phyloP scores from a whole-genome alignment of 2,329 filamentous ascomycete genomes.

The Fusarium sp. region DNA sequence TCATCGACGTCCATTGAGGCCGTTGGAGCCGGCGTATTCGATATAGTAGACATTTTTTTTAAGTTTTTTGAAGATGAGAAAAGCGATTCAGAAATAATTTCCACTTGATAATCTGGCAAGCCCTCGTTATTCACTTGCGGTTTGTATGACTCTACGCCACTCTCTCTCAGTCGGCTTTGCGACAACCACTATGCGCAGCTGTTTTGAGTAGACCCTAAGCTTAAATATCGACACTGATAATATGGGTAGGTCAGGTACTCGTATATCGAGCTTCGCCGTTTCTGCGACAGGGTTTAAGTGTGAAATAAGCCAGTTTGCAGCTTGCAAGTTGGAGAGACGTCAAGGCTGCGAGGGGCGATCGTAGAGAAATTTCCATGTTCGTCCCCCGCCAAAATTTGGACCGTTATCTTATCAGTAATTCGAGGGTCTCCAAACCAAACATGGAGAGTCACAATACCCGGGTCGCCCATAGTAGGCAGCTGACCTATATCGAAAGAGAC shows the following conservation, averaged over 20 bases:
- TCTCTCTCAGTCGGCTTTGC: conserved; percentile 20
- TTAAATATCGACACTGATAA: background rate
- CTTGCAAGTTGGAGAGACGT: background rate
- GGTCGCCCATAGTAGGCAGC: too few species aligned
- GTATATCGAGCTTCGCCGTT: background rate
- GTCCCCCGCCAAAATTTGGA: conserved; percentile 42
- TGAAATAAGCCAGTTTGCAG: background rate
- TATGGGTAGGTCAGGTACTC: background rate
- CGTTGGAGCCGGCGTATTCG: conserved; percentile 21
- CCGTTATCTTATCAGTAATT: conserved; percentile 39
- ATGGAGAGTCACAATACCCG: background rate
- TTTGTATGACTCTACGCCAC: conserved; percentile 9
- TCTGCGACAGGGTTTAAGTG: background rate
- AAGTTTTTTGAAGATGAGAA: background rate
- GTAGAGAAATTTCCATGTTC: conserved; percentile 40
- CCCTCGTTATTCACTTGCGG: background rate
- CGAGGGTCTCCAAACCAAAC: background rate
- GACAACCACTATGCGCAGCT: conserved; percentile 12
- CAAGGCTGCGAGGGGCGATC: conserved; percentile 24
- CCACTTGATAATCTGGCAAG: background rate
- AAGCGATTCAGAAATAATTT: background rate
- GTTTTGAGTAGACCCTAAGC: background rate
- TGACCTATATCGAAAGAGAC: background rate
- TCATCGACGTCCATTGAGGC: conserved; percentile 42
- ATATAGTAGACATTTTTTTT: conserved; percentile 24